Evolutionary conservation across 495 filamentous ascomycete genomes (phyloP), one percentile per base, ranked within the genome.

Genomic region (Aspergillus cavernicola): DNA sequence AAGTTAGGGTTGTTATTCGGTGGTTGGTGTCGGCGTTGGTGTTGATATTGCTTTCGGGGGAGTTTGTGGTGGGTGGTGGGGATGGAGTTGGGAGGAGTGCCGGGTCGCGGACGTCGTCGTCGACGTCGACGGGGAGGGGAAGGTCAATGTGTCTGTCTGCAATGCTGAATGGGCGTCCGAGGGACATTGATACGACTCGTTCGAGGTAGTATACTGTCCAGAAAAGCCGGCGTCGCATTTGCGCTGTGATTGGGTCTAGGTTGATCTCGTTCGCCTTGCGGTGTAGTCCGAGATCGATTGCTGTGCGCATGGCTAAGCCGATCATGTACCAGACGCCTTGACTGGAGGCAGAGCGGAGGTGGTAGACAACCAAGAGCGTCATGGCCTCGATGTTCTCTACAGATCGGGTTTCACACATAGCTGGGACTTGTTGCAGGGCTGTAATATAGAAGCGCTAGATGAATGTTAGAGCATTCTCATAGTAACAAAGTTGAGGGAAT

Each of bases 271-370:
- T 75, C 45, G 73, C 72, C 50, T 72, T 77, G 29, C 75, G 64
- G 39, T 81, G 77, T 8, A 81, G 66, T 5, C 77, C 78, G 4
- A 81, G 65, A 46, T 81, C 77, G 31, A 81, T 77, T 26, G 74
- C 75, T 11, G 74, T 81, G 20, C 77, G 69, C 76, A 80, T 81
- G 1, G 77, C 77, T 20, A 81, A 66, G 24, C 77, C 77, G 35
- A 81, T 74, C 74, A 81, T 78, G 43, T 81, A 81, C 78, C 77
- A 81, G 56, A 81, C 70, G 11, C 77, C 78, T 57, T 78, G 75
- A 40, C 72, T 81, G 1, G 74, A 76, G 3, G 75, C 67, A 16
- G 74, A 77, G 9, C 78, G 69, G 3, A 81, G 63, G 53, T 81
- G 75, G 45, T 78, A 81, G 9, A 80, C 65, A 5, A 81, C 76